Conservation (phyloP, 2,329 filamentous ascomycete genomes). For the Fusarium keratoplasticum region DNA sequence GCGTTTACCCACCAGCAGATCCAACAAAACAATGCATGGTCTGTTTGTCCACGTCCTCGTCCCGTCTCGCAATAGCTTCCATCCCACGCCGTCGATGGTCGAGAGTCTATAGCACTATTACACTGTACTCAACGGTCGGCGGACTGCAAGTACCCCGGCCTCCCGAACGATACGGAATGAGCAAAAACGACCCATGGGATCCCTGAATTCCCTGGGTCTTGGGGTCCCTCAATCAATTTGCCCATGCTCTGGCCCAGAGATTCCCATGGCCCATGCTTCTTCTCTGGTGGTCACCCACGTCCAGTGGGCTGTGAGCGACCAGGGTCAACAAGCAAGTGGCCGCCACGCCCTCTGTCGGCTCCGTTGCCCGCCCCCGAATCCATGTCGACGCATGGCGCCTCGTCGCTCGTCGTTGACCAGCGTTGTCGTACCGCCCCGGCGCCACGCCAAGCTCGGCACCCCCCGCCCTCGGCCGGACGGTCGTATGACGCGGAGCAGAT, state of each 20-base stretch:
- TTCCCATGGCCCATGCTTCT: conserved; percentile 35
- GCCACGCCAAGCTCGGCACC: conserved; percentile 43
- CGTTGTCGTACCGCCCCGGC: conserved; percentile 26
- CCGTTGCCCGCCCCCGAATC: conserved; percentile 14
- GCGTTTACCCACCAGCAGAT: conserved; percentile 1
- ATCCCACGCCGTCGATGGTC: background rate
- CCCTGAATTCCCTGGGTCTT: conserved; percentile 19
- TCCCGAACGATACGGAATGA: conserved; percentile 17
- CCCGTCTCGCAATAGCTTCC: background rate
- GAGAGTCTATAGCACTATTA: background rate
- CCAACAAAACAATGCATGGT: background rate
- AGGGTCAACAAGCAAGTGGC: background rate
- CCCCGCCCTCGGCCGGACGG: conserved; percentile 42
- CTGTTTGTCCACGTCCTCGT: background rate
- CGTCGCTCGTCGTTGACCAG: background rate
- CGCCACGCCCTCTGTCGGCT: conserved; percentile 5
- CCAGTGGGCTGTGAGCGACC: background rate
- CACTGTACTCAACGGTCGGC: conserved; percentile 12
- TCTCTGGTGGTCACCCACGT: background rate
- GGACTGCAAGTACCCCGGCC: conserved; percentile 22
- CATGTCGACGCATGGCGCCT: background rate
- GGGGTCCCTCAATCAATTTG: conserved; percentile 26
- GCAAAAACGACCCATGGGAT: conserved; percentile 37
- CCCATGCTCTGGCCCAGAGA: conserved; percentile 37
- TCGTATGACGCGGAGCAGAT: conserved; percentile 46